phyloP scores from a whole-genome alignment of 805 yeast genomes.

The Candida wancherniae region DNA sequence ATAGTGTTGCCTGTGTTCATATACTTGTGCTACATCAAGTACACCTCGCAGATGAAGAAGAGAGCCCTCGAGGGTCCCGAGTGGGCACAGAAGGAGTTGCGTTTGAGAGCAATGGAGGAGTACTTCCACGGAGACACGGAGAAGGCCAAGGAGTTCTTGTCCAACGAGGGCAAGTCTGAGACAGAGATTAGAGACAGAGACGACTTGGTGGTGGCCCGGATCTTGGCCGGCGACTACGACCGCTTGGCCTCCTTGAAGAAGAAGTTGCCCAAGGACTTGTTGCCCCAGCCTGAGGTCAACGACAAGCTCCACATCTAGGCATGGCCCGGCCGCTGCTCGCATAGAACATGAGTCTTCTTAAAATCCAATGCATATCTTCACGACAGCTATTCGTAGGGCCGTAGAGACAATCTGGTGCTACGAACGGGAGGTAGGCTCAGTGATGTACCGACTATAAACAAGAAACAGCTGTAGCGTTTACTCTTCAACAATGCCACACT shows the following conservation, averaged over 20 bases:
- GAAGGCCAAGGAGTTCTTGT: conserved; percentile 50
- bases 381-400: not conserved
- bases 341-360: conserved; percentile 2
- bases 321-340: not conserved
- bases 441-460: not conserved
- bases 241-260: conserved; percentile 55
- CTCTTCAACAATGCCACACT: conserved; percentile 23
- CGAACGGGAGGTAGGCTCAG: not conserved
- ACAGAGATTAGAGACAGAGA: conserved; percentile 65
- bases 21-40: conserved; percentile 47
- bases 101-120: conserved; percentile 68
- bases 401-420: not conserved
- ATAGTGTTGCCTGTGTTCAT: conserved; percentile 67
- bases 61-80: conserved; percentile 46
- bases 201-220: conserved; percentile 73
- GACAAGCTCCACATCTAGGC: conserved; percentile 31
- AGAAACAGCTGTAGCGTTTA: conserved; percentile 2
- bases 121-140: conserved; percentile 49
- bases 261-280: conserved; percentile 38
- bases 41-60: conserved; percentile 39
- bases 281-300: conserved; percentile 32
- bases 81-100: conserved; percentile 82
- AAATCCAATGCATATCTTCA: conserved; percentile 2
- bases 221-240: conserved; percentile 81
- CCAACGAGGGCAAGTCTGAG: conserved; percentile 46